phyloP scores from a whole-genome alignment of 306 rosid species.

The Quillaja saponaria region DNA sequence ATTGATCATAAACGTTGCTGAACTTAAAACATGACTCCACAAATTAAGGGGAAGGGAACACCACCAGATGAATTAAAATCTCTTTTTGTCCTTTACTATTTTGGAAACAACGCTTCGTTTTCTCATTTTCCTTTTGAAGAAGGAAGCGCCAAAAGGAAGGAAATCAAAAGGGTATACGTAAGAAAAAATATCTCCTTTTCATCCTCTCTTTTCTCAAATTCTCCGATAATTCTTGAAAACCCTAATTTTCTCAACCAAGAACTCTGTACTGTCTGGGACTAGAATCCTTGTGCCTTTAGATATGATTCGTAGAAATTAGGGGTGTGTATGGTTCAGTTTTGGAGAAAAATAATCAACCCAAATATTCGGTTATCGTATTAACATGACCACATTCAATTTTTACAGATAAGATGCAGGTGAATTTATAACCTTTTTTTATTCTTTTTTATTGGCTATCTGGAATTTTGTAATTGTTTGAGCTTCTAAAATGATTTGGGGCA shows the following conservation, averaged over 20 bases:
- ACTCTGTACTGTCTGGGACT: not conserved
- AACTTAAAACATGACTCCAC: too few species aligned
- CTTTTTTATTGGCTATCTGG: not conserved
- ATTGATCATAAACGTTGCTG: too few species aligned
- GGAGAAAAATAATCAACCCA: too few species aligned
- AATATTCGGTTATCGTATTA: too few species aligned
- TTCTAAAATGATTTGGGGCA: too few species aligned
- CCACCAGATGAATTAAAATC: too few species aligned
- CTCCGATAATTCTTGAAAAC: conserved; percentile 16
- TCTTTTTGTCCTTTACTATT: too few species aligned
- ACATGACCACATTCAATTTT: conserved; percentile 79
- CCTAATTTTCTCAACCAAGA: not conserved
- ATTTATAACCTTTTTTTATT: not conserved
- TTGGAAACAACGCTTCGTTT: not conserved
- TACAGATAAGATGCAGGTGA: conserved; percentile 95
- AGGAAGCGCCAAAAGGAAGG: not conserved
- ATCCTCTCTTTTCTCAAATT: conserved; percentile 37
- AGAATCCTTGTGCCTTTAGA: not conserved
- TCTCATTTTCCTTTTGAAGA: conserved; percentile 26
- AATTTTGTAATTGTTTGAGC: not conserved
- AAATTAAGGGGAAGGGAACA: too few species aligned
- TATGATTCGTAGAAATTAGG: conserved; percentile 90
- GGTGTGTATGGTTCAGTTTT: too few species aligned
- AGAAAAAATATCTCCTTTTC: conserved; percentile 17
- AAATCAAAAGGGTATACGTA: not conserved